Conservation (phyloP, 2,329 filamentous ascomycete species). For the Rosellinia necatrix region DNA sequence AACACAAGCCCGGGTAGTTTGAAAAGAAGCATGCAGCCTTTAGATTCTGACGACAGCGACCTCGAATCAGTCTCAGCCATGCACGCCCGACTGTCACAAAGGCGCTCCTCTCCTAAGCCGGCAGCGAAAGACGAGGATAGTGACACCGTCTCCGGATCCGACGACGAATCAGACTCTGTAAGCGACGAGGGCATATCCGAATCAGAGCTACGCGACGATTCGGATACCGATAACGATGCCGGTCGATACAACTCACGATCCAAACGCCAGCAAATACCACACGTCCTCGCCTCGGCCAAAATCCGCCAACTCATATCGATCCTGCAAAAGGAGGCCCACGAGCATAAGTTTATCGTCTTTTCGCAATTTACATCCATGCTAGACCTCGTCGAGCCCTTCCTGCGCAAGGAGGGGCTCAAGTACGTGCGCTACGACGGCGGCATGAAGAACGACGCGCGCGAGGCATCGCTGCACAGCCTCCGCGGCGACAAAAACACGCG, state of each 20-base stretch:
- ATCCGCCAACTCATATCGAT: constrained; percentile 85
- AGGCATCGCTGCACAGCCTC: constrained; percentile 79
- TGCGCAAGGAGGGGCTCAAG: constrained; percentile 72
- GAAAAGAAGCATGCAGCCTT: constrained; percentile 34
- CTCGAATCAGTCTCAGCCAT: constrained; percentile 39
- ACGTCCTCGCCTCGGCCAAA: constrained; percentile 79
- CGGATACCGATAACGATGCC: constrained; percentile 45
- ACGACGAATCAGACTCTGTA: constrained; percentile 34
- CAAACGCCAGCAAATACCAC: constrained; percentile 48
- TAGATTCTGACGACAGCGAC: constrained; percentile 38
- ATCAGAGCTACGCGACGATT: constrained; percentile 47
- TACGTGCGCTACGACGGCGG: constrained; percentile 92
- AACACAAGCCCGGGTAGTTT: constrained; percentile 38
- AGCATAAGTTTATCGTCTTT: constrained; percentile 98
- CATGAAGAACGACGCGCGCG: constrained; percentile 92
- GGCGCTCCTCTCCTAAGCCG: constrained; percentile 17
- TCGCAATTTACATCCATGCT: constrained; percentile 99
- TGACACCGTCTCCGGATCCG: constrained; percentile 32
- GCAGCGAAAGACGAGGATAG: constrained; percentile 29
- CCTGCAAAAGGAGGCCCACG: constrained; percentile 73
- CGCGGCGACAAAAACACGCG: constrained; percentile 76
- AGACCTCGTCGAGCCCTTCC: constrained; percentile 91
- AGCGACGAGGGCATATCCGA: constrained; percentile 45
- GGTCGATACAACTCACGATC: constrained; percentile 40
- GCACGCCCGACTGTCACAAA: constrained; percentile 29